A percentile compares a stretch with the other conserved stretches of the same genome.
Evolutionary conservation across 2,329 filamentous ascomycete genomes (phyloP).

Genomic region (Diaporthe sp.): DNA sequence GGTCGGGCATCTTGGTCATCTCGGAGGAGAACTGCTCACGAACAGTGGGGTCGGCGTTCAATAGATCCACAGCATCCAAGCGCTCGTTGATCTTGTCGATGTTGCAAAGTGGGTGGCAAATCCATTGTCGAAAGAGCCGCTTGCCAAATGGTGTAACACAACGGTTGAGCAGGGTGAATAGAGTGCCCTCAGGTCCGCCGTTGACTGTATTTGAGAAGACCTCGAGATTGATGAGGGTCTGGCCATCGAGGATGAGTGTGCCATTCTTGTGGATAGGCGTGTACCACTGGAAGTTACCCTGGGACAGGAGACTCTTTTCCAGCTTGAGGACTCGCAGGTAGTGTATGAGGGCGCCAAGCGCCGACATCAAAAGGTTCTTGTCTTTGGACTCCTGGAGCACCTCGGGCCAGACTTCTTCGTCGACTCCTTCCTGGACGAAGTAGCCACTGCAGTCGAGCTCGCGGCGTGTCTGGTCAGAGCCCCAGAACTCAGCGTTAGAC

Average conservation of each 20-base stretch:
- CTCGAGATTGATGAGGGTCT: slow-evolving; percentile 98
- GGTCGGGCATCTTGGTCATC: slow-evolving; percentile 90
- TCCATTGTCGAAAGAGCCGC: slow-evolving; percentile 95
- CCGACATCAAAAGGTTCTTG: slow-evolving; percentile 89
- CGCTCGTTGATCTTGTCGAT: slow-evolving; percentile 91
- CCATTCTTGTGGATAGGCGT: slow-evolving; percentile 92
- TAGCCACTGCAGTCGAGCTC: slow-evolving; percentile 87
- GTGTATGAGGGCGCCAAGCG: slow-evolving; percentile 88
- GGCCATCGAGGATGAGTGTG: slow-evolving; percentile 92
- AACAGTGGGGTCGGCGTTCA: slow-evolving; percentile 85
- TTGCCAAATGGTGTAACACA: slow-evolving; percentile 98
- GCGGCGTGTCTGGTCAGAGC: slow-evolving; percentile 82
- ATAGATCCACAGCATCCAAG: slow-evolving; percentile 91
- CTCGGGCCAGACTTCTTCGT: slow-evolving; percentile 80
- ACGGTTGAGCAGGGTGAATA: slow-evolving; percentile 91
- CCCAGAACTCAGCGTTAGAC: slow-evolving; percentile 89
- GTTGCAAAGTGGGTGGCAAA: slow-evolving; percentile 94
- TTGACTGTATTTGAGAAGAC: slow-evolving; percentile 95
- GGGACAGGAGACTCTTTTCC: slow-evolving; percentile 86
- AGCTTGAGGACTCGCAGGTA: slow-evolving; percentile 91
- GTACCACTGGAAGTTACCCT: slow-evolving; percentile 92
- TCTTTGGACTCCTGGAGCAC: slow-evolving; percentile 78
- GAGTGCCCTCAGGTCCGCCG: slow-evolving; percentile 84
- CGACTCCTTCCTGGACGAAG: slow-evolving; percentile 71
- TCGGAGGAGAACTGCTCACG: slow-evolving; percentile 91